Evolutionary conservation across 768 basidiomycete species (phyloP).

Genomic region (Trametes coccinea): DNA sequence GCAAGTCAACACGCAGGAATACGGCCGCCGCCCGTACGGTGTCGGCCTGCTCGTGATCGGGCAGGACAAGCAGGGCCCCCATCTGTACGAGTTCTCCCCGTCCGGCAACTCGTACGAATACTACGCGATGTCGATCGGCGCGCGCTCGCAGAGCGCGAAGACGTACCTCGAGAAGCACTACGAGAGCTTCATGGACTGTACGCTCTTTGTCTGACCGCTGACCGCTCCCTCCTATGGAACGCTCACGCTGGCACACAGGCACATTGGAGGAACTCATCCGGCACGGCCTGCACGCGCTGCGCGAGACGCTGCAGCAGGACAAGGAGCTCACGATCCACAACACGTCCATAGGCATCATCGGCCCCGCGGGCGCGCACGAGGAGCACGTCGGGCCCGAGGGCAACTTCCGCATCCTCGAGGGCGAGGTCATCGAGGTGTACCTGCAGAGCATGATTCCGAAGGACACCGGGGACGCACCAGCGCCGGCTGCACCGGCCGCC

Average conservation of each 20-base stretch:
- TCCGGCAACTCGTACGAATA: conserved; percentile 98
- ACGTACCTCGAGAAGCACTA: conserved; percentile 97
- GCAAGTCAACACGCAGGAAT: conserved; percentile 98
- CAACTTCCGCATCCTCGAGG: conserved; percentile 87
- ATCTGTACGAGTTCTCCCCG: conserved; percentile 97
- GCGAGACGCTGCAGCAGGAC: conserved; percentile 97
- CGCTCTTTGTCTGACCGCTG: conserved; percentile 33
- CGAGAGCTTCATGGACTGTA: conserved; percentile 83
- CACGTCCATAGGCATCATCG: conserved; percentile 93
- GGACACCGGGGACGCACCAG: conserved; percentile 46
- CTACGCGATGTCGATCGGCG: conserved; percentile 97
- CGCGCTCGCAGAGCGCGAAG: conserved; percentile 96
- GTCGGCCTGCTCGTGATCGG: conserved; percentile 99
- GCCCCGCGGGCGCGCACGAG: conserved; percentile 65
- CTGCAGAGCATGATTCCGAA: conserved; percentile 79
- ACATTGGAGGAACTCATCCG: conserved; percentile 84
- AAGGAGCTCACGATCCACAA: conserved; percentile 93
- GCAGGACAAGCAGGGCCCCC: conserved; percentile 93
- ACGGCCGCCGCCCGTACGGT: conserved; percentile 95
- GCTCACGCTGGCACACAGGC: conserved; percentile 43
- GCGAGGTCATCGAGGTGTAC: conserved; percentile 71
- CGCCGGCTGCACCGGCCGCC: conserved; percentile 38
- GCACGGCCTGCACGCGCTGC: conserved; percentile 92
- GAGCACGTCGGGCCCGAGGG: conserved; percentile 51
- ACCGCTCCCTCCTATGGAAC: neutral